Conservation (phyloP, 441 rosid genomes). For the Corymbia calophylla region DNA sequence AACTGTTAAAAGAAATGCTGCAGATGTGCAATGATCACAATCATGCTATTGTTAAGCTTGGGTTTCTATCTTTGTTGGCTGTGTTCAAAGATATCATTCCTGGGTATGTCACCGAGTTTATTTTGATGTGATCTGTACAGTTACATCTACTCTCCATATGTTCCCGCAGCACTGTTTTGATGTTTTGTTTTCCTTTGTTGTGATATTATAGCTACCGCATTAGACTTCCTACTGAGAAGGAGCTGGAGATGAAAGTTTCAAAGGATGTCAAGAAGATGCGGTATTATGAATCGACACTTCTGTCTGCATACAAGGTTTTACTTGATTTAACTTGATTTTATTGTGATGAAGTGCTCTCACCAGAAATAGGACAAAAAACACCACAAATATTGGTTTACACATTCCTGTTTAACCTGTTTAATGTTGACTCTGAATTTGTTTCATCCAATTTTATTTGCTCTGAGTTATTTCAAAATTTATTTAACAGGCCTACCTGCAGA, state of each 20-base stretch:
- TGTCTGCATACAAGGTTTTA: slow-evolving; percentile 77
- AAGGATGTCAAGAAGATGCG: slow-evolving; percentile 91
- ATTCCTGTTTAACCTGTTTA: background rate
- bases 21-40: slow-evolving; percentile 54
- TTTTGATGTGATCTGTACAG: background rate
- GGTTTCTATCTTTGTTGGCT: slow-evolving; percentile 75
- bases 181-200: background rate
- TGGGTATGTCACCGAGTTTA: slow-evolving; percentile 40
- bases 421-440: background rate
- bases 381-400: background rate
- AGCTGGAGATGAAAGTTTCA: slow-evolving; percentile 94
- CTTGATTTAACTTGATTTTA: slow-evolving; percentile 14
- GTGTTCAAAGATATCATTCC: slow-evolving; percentile 92
- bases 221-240: slow-evolving; percentile 96
- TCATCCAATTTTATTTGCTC: background rate
- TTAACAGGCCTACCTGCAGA: slow-evolving; percentile 70
- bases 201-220: slow-evolving; percentile 68
- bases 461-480: background rate
- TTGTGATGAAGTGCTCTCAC: background rate
- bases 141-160: background rate
- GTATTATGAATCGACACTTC: slow-evolving; percentile 73
- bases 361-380: background rate
- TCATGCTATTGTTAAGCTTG: slow-evolving; percentile 57
- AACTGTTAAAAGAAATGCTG: slow-evolving; percentile 68
- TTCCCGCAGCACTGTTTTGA: background rate